A percentile compares a stretch with the other conserved stretches of the same genome.
Evolutionary conservation across 192 early-diverging fungal species (phyloP).

Genomic region (Entomortierella parvispora): DNA sequence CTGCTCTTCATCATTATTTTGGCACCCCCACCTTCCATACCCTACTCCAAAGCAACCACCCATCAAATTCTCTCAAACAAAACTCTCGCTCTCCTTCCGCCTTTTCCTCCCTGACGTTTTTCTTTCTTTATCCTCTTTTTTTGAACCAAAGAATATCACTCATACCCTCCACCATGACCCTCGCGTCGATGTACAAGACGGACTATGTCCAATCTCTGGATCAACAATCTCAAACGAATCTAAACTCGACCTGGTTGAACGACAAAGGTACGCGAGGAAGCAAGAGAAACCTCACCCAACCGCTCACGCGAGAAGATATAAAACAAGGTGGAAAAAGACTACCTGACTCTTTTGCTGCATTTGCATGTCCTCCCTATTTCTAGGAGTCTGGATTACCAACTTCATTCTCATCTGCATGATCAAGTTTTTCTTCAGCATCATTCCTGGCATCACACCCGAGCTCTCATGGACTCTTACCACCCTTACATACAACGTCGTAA

Average conservation of each 20-base stretch:
- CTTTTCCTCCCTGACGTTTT: not conserved
- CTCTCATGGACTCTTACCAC: conserved; percentile 97
- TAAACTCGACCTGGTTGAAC: conserved; percentile 70
- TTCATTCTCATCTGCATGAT: conserved; percentile 80
- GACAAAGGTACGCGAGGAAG: conserved; percentile 58
- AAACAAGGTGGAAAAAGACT: no score
- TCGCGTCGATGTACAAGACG: conserved; percentile 47
- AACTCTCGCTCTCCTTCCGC: not conserved
- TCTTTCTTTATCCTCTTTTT: no score
- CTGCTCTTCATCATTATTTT: no score
- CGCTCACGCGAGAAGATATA: no score
- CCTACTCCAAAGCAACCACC: no score
- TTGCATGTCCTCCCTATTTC: no score
- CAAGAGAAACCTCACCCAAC: no score
- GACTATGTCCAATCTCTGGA: conserved; percentile 56
- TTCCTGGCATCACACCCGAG: conserved; percentile 94
- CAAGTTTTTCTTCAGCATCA: conserved; percentile 80
- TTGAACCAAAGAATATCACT: no score
- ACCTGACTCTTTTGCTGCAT: no score
- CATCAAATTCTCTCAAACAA: no score
- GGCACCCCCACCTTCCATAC: no score
- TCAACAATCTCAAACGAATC: conserved; percentile 63
- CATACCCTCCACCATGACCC: conserved; percentile 28
- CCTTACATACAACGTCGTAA: conserved; percentile 87
- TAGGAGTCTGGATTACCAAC: conserved; percentile 94